Conservation (phyloP, 2,329 filamentous ascomycete genomes). For the Aciculosporium take region DNA sequence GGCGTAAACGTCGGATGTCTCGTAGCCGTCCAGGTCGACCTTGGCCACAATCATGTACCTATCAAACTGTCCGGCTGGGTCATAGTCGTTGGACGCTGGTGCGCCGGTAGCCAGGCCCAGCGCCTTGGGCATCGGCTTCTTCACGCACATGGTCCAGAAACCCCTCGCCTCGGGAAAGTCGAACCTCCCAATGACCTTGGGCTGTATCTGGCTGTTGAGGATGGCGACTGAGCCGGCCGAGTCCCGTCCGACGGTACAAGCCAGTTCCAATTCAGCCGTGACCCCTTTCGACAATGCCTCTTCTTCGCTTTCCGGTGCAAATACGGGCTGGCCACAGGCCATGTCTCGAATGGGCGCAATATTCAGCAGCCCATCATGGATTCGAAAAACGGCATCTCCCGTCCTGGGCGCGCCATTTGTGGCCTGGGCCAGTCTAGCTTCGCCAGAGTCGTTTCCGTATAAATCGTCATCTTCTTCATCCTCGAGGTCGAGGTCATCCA, state of each 20-base stretch:
- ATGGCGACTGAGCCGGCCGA: constrained; percentile 56
- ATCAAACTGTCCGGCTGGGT: constrained; percentile 50
- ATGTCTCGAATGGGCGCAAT: constrained; percentile 68
- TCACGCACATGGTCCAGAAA: constrained; percentile 68
- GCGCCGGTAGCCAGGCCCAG: constrained; percentile 32
- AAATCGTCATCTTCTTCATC: constrained; percentile 52
- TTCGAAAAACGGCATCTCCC: constrained; percentile 56
- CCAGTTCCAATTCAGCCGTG: constrained; percentile 43
- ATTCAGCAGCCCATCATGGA: constrained; percentile 65
- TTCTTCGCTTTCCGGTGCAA: constrained; percentile 30
- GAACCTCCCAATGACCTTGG: constrained; percentile 54
- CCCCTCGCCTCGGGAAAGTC: constrained; percentile 59
- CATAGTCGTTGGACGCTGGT: constrained; percentile 39
- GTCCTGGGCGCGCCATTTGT: constrained; percentile 30
- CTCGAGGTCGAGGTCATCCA: constrained; percentile 37
- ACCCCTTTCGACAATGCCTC: constrained; percentile 29
- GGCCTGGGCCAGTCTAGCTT: constrained; percentile 33
- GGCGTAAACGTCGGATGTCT: constrained; percentile 65
- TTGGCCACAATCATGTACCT: constrained; percentile 76
- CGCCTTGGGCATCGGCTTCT: constrained; percentile 47
- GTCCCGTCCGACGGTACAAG: constrained; percentile 49
- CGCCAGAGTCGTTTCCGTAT: constrained; percentile 50
- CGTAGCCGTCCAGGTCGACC: constrained; percentile 50
- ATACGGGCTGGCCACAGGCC: constrained; percentile 46
- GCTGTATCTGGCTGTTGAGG: constrained; percentile 64